Evolutionary conservation across 331 rosid species (phyloP), one percentile per base, ranked within the genome.

Genomic region (Erythrophleum ivorense): DNA sequence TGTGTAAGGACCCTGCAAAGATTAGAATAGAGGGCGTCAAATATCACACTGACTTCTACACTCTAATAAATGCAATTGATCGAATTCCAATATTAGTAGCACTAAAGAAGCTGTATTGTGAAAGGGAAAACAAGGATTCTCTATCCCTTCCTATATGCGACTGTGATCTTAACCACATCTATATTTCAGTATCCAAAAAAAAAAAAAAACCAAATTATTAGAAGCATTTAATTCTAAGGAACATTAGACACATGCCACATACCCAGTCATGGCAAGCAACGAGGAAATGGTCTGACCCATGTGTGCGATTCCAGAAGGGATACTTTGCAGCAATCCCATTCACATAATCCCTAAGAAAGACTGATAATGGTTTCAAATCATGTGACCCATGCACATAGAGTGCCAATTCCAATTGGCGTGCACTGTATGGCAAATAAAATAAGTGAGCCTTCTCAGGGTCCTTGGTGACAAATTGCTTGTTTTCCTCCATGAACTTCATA

Each of bases 191-290:
- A 48, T 48, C 52, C 52, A 9, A 48, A 48, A 48, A 48, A 48
- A 48, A 24, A 24, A 24, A 0, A 72, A 78, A 78, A 64, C 40
- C 14, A 83, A 75, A 85, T 62, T 33, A 59, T 78, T 38, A 73
- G 77, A 78, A 68, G 21, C 59, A 81, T 52, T 46, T 80, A 59
- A 59, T 58, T 16, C 29, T 70, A 69, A 9, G 45, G 57, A 71
- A 75, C 74, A 57, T 34, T 24, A 84, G 71, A 81, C 45, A 33
- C 21, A 33, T 76, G 21, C 16, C 31, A 57, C 87, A 76, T 90
- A 93, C 99, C 98, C 99, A 95, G 81, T 95, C 99, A 87, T 95
- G 99, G 85, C 99, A 95, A 76, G 98, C 99, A 81, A 90, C 98
- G 69, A 95, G 97, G 88, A 95, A 95, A 92, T 95, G 99, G 87